Conservation (phyloP, 1,284 basidiomycete genomes). For the Cutaneotrichosporon dermatis region DNA sequence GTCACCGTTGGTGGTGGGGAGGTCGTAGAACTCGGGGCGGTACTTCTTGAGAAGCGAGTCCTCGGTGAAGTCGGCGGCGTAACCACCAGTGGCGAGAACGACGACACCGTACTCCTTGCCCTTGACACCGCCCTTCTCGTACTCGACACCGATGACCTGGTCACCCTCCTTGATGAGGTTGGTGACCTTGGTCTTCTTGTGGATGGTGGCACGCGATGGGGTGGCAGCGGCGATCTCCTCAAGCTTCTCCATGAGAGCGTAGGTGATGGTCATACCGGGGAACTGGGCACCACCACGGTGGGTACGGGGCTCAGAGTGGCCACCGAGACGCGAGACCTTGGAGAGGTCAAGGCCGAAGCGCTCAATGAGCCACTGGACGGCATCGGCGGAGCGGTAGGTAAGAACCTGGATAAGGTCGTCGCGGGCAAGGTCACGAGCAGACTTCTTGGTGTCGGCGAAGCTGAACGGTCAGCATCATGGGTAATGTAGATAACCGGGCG, state of each 20-base stretch:
- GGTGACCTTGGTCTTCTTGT: constrained; percentile 86
- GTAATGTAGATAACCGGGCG: neutral
- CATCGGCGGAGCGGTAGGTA: constrained; percentile 89
- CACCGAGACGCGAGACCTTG: constrained; percentile 91
- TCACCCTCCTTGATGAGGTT: constrained; percentile 76
- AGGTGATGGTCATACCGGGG: constrained; percentile 94
- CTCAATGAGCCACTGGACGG: constrained; percentile 92
- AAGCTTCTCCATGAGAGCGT: constrained; percentile 80
- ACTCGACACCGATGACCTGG: constrained; percentile 78
- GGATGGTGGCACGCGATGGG: constrained; percentile 73
- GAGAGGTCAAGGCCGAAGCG: constrained; percentile 87
- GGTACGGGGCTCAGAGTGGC: constrained; percentile 88
- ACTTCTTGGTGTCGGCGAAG: constrained; percentile 95
- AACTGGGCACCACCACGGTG: constrained; percentile 92
- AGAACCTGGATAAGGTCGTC: constrained; percentile 94
- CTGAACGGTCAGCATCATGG: constrained; percentile 40
- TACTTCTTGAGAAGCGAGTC: constrained; percentile 85
- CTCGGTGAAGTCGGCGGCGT: constrained; percentile 89
- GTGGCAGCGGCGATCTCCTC: constrained; percentile 81
- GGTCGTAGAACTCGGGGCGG: constrained; percentile 83
- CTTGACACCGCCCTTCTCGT: constrained; percentile 65
- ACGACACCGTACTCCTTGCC: constrained; percentile 82
- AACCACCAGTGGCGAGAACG: constrained; percentile 92
- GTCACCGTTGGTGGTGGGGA: constrained; percentile 90
- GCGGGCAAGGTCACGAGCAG: constrained; percentile 89